phyloP scores from a whole-genome alignment of 2,329 filamentous ascomycete genomes.

The Epichloe gansuensis region DNA sequence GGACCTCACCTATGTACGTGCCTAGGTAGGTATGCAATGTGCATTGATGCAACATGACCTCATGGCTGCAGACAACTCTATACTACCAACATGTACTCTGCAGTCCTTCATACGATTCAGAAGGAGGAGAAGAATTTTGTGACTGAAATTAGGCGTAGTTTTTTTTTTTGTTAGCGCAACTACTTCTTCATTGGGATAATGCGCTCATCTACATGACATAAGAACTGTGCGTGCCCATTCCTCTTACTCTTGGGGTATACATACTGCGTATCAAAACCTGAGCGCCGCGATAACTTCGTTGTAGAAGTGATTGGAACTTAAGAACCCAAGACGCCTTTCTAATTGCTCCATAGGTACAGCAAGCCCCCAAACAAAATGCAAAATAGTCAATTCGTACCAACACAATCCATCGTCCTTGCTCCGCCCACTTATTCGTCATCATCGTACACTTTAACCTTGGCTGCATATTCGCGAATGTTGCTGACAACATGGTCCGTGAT shows the following conservation, averaged over 20 bases:
- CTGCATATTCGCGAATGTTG: constrained; percentile 70
- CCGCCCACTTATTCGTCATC: constrained; percentile 26
- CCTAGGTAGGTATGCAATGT: background rate
- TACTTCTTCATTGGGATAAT: background rate
- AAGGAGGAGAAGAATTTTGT: no score
- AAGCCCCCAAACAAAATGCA: background rate
- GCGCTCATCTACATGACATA: background rate
- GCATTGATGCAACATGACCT: background rate
- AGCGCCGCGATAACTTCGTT: background rate
- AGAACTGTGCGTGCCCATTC: background rate
- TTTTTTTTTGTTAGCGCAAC: no score
- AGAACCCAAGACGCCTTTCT: background rate
- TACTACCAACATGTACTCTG: background rate
- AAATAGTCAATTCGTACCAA: background rate
- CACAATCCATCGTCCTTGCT: background rate
- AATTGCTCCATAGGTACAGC: background rate
- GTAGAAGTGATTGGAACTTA: background rate
- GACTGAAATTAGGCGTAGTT: no score
- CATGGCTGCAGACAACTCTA: background rate
- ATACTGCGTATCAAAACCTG: background rate
- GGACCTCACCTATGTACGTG: background rate
- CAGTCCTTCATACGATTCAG: background rate
- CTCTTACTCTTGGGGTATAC: background rate
- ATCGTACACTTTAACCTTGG: constrained; percentile 71
- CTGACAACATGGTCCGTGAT: constrained; percentile 70